phyloP scores from a whole-genome alignment of 345 rosid genomes.

The Pistacia vera region DNA sequence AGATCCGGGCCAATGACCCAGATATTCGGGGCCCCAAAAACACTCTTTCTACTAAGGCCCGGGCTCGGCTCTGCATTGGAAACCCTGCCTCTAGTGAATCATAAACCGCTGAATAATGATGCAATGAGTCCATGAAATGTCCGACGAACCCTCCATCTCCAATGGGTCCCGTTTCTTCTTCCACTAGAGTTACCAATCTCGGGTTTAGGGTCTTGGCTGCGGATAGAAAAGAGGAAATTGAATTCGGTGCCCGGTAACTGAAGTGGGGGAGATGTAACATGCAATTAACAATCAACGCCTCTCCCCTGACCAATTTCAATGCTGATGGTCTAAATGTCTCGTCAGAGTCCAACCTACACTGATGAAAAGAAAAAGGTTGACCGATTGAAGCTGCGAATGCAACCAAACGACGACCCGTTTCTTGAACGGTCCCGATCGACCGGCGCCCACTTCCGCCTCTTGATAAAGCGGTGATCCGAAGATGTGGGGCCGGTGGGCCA shows the following conservation, averaged over 20 bases:
- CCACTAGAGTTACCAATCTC: constrained; percentile 57
- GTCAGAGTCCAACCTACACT: constrained; percentile 62
- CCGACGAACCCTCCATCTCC: constrained; percentile 62
- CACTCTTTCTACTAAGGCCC: constrained; percentile 71
- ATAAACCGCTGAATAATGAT: constrained; percentile 80
- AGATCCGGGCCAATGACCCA: constrained; percentile 56
- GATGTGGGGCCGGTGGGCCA: constrained; percentile 63
- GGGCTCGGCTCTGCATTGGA: constrained; percentile 62
- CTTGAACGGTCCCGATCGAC: constrained; percentile 65
- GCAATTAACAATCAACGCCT: constrained; percentile 73
- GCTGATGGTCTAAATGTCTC: constrained; percentile 54
- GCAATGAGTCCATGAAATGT: constrained; percentile 78
- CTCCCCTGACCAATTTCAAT: constrained; percentile 70
- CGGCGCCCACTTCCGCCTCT: constrained; percentile 52
- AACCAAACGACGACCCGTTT: constrained; percentile 66
- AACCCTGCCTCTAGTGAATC: constrained; percentile 83
- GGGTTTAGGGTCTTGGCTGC: constrained; percentile 62
- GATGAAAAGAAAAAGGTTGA: constrained; percentile 83
- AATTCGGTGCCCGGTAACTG: constrained; percentile 52
- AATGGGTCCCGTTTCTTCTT: constrained; percentile 62
- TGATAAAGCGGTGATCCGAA: constrained; percentile 77
- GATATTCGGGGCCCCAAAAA: constrained; percentile 69
- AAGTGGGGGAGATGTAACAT: constrained; percentile 82
- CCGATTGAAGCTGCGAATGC: constrained; percentile 82
- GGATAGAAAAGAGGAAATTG: constrained; percentile 61